These are phyloP conservation scores for Aureobasidium sp. DNA, from an alignment of 2,329 filamentous ascomycete species.

Conservation along the genomic window DNA sequence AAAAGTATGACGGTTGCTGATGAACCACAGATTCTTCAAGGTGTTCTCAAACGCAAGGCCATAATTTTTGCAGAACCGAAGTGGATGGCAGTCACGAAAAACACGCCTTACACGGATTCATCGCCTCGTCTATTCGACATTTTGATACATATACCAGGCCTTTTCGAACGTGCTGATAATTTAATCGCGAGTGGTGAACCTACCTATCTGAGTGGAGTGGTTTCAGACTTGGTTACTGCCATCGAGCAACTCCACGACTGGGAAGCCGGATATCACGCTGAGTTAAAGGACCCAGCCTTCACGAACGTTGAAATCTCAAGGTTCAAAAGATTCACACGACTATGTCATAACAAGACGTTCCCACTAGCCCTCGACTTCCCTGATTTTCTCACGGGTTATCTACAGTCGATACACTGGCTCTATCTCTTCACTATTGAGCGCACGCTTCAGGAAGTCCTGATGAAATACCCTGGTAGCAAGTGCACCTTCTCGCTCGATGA, in stretches of 20 bases:
- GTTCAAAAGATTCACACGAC: not conserved
- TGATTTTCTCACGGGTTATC: slow-evolving; percentile 22
- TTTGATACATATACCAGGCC: slow-evolving; percentile 16
- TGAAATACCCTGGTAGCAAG: not conserved
- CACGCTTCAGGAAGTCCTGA: not conserved
- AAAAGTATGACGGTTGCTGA: not conserved
- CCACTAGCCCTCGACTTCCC: slow-evolving; percentile 20
- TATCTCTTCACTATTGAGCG: slow-evolving; percentile 21
- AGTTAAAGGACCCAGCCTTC: not conserved
- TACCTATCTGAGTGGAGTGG: not conserved
- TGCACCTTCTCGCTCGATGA: not conserved
- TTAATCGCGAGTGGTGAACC: not conserved
- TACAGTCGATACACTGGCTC: slow-evolving; percentile 24
- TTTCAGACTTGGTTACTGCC: not conserved
- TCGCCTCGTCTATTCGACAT: slow-evolving; percentile 22
- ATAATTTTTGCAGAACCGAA: slow-evolving; percentile 20
- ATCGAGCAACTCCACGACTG: not conserved
- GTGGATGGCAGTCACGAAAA: slow-evolving; percentile 22
- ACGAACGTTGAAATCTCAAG: not conserved
- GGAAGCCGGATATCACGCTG: not conserved
- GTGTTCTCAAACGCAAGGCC: slow-evolving; percentile 21
- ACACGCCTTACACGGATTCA: slow-evolving; percentile 17
- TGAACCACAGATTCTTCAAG: slow-evolving; percentile 14
- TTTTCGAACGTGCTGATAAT: slow-evolving; percentile 6
- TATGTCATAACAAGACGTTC: slow-evolving; percentile 20